Base-by-base conservation (phyloP, 1,139 yeast genomes). In the Citeromyces hawaiiensis region DNA sequence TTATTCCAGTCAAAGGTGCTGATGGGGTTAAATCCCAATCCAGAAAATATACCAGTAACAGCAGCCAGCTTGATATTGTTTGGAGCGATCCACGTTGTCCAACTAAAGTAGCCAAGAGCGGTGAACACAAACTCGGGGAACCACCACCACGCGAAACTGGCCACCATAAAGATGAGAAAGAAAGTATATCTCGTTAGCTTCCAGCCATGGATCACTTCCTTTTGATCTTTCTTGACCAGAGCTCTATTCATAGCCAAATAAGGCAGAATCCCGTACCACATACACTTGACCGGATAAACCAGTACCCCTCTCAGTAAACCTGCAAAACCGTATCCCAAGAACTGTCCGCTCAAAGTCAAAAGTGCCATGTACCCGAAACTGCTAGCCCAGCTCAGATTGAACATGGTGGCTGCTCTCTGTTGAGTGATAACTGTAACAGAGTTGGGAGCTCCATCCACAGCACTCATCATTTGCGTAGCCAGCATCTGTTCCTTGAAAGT, bases 401-500 rank as follows among this genome's bases (percentile, higher is more conserved):
- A 29, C 23, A 37, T 13, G 29, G 39, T 43, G 18, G 59, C 58
- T 10, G 66, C 70, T 42, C 66, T 62, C 49, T 70, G 75, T 17
- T 64, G 68, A 40, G 63, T 59, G 42, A 70, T 62, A 46, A 70
- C 70, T 43, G 57, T 51, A 9, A 66, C 70, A 41, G 70, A 69
- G 33, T 70, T 62, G 36, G 63, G 53, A 19, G 64, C 63, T 35
- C 61, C 56, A n/a, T 69, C 54, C 37, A 63, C 63, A 31, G 66
- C 57, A 47, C 66, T 64, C 45, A 68, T 59, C 29, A 70, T 46
- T 9, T 9, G 16, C 0, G 81, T 70, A 2, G 75, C 63, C 44
- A 75, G 60, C 76, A 76, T 72, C 60, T 80, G 85, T 52, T 81
- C 91, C 54, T 81, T 81, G 48, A 61, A 66, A 31, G 68, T 62